These are phyloP conservation scores for Russula vinacea DNA, from an alignment of 768 basidiomycete genomes.

Conservation along the genomic window DNA sequence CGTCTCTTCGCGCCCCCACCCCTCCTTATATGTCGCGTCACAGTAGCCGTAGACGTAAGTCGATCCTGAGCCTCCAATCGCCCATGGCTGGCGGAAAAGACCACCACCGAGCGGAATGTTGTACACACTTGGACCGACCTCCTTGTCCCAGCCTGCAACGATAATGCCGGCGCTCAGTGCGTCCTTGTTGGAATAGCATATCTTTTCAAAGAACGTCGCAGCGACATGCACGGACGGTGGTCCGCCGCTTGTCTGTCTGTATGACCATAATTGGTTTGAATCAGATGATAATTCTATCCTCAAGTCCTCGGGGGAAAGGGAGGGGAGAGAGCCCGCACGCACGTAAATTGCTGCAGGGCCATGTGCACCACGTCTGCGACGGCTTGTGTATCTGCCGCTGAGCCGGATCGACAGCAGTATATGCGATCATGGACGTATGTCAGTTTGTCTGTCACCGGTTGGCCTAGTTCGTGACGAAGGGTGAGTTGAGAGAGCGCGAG, in stretches of 20 bases:
- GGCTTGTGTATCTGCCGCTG: conserved; percentile 96
- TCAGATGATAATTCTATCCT: conserved; percentile 7
- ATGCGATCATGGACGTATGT: conserved; percentile 96
- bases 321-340: conserved; percentile 33
- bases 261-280: background rate
- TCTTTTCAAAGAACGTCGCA: conserved; percentile 75
- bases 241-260: conserved; percentile 50
- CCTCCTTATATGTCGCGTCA: conserved; percentile 94
- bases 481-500: too few relatives aligned
- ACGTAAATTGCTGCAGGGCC: conserved; percentile 74
- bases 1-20: conserved; percentile 87
- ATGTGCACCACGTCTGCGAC: conserved; percentile 89
- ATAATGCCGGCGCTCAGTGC: conserved; percentile 88
- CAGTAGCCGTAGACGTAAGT: conserved; percentile 99
- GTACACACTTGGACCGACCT: conserved; percentile 87
- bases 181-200: conserved; percentile 96
- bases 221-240: conserved; percentile 79
- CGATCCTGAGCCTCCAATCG: conserved; percentile 96
- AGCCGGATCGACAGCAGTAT: conserved; percentile 98
- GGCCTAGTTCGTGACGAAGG: conserved; percentile 51
- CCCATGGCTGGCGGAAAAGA: conserved; percentile 96
- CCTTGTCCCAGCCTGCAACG: conserved; percentile 96
- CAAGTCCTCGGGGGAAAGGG: conserved; percentile 2
- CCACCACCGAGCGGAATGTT: conserved; percentile 97
- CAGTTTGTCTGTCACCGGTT: conserved; percentile 99